Base-by-base conservation (phyloP, 495 filamentous ascomycete species). In the Chaetomium cochliodes region DNA sequence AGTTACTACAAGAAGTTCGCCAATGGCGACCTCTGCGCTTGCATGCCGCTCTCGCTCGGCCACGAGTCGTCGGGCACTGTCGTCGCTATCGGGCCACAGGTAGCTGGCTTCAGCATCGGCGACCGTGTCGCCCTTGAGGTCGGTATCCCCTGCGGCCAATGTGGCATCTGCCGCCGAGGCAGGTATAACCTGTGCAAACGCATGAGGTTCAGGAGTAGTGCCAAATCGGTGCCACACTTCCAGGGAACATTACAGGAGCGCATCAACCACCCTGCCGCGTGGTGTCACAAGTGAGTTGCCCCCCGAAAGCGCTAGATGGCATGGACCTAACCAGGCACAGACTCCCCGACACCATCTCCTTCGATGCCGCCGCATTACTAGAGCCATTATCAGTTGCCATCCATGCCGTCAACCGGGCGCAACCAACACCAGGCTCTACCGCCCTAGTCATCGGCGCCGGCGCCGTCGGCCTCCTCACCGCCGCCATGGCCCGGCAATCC, bases 111-210 rank as follows among this genome's bases (percentile, higher is more conserved):
- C 76, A 78, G 62, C 46, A 60, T 84, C 73, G 92, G 92, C 23
- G 92, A 96, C 70, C 86, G 91, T n/a, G 92, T 96, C 22, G 91
- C 91, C 1, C 81, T 96, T 6, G 92, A 96, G 79, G 91, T 93
- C 65, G 92, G 92, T 16, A 77, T 93, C 8, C 90, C 92, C 16
- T 96, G 92, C 68, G 86, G 84, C 18, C 79, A 86, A 69, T 96
- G 92, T 73, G 77, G 78, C 20, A 85, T 88, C 54, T 96, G 92
- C 77, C 81, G 81, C 49, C 83, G 87, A 65, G 90, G 90, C 51
- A 80, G 91, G 67, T 96, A 97, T 76, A 97, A 96, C 72, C 88
- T 97, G 56, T 97, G 93, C 80, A 85, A 87, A 61, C 80, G 79
- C 25, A 89, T 97, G 87, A 82, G 81, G 37, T 97, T 97, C 75